phyloP scores from a whole-genome alignment of 2,329 filamentous ascomycete genomes.

The Gnomoniopsis sp. region DNA sequence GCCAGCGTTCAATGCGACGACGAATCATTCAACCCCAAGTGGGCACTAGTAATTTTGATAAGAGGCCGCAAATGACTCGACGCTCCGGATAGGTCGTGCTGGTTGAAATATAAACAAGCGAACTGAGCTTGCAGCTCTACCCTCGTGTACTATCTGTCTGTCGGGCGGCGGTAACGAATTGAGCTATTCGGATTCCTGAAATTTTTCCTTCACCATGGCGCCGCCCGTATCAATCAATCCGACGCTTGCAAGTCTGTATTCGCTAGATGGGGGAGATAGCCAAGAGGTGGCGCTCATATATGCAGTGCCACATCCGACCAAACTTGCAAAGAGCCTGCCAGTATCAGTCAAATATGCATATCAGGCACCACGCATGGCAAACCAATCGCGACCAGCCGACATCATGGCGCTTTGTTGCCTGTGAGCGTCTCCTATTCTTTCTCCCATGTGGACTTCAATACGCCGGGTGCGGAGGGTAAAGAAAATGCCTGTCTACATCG shows the following conservation, averaged over 20 bases:
- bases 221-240: background rate
- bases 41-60: background rate
- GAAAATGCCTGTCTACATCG: too few species aligned
- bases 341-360: slow-evolving; percentile 6
- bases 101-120: background rate
- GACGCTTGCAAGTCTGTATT: slow-evolving; percentile 1
- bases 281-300: slow-evolving; percentile 3
- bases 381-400: background rate
- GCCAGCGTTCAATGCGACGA: background rate
- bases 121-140: background rate
- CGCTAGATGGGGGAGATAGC: slow-evolving; percentile 3
- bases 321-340: background rate
- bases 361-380: background rate
- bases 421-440: background rate
- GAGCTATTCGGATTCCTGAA: too few species aligned
- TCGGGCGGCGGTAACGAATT: background rate
- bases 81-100: background rate
- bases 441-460: background rate
- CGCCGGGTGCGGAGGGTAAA: background rate
- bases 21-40: background rate
- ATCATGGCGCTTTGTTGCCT: background rate
- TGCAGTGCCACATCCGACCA: slow-evolving; percentile 3
- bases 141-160: background rate
- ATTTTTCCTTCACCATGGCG: background rate
- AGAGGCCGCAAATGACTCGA: background rate